Conservation (phyloP, 1,284 basidiomycete genomes). For the Ustilago bromivora region DNA sequence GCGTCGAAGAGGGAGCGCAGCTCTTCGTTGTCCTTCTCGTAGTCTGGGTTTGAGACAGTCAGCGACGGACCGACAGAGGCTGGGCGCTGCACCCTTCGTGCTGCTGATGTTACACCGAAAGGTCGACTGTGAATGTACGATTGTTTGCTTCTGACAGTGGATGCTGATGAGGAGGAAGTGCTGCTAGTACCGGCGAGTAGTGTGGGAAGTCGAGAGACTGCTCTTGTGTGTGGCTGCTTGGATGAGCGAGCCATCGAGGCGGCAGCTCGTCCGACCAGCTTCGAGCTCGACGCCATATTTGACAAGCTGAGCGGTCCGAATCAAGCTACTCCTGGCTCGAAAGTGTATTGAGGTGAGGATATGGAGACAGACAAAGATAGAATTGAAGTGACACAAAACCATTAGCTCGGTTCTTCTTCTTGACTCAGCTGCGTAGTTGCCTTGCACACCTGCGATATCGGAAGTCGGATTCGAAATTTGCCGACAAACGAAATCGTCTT, state of each 20-base stretch:
- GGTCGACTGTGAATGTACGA: constrained; percentile 1
- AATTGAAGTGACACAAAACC: background rate
- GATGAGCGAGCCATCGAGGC: constrained; percentile 26
- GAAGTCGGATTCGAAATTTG: constrained; percentile 38
- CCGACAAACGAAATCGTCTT: constrained; percentile 13
- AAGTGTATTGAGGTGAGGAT: background rate
- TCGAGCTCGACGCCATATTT: constrained; percentile 18
- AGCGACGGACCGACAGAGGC: constrained; percentile 14
- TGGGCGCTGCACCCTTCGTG: constrained; percentile 21
- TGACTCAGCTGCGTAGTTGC: constrained; percentile 23
- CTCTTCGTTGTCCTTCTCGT: constrained; percentile 51
- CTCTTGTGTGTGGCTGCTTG: constrained; percentile 8
- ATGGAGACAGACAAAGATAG: background rate
- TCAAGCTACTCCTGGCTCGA: background rate
- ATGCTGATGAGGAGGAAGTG: background rate
- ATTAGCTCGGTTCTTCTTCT: constrained; percentile 34
- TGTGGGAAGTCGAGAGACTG: constrained; percentile 8
- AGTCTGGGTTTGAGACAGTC: constrained; percentile 9
- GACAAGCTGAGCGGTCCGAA: background rate
- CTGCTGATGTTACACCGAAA: constrained; percentile 11
- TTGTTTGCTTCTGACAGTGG: background rate
- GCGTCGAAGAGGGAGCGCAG: constrained; percentile 55
- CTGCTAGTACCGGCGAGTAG: background rate
- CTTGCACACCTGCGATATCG: constrained; percentile 23
- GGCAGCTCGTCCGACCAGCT: constrained; percentile 18